Percentiles rank a stretch among this genome's conserved stretches.
These are phyloP conservation scores for Cryptococcus jaspeensis DNA, from an alignment of 1,284 basidiomycete genomes.

Conservation along the genomic window DNA sequence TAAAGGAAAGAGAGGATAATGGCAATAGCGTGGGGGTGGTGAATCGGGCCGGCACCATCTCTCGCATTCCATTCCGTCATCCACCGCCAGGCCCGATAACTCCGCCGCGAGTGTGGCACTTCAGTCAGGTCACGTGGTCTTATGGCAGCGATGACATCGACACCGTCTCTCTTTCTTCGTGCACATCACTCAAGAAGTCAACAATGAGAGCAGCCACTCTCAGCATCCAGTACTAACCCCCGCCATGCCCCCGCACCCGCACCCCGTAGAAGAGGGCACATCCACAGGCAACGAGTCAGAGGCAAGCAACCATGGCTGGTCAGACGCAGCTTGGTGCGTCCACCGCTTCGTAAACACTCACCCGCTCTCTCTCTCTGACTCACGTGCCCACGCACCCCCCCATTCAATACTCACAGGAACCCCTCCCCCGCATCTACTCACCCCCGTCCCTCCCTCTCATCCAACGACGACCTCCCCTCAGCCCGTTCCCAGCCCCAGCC, in stretches of 20 bases:
- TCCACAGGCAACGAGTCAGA: slow-evolving; percentile 25
- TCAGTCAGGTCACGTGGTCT: background rate
- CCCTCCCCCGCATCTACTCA: background rate
- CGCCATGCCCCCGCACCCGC: background rate
- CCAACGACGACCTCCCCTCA: slow-evolving; percentile 5
- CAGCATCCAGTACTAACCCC: background rate
- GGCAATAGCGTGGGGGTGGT: background rate
- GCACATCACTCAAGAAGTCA: too few relatives aligned
- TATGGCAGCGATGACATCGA: too few relatives aligned
- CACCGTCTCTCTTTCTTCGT: too few relatives aligned
- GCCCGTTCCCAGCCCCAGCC: background rate
- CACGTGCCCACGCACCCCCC: background rate
- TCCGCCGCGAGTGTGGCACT: background rate
- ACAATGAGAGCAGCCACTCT: too few relatives aligned
- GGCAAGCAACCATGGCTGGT: slow-evolving; percentile 31
- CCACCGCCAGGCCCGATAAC: background rate
- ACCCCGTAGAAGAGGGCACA: slow-evolving; percentile 5
- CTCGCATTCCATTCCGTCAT: background rate
- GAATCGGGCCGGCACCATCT: background rate
- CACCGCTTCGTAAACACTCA: background rate
- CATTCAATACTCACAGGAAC: slow-evolving; percentile 1
- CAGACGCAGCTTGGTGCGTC: slow-evolving; percentile 35
- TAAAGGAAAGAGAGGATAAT: background rate
- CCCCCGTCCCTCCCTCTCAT: slow-evolving; percentile 17
- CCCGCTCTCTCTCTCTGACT: background rate